Base-by-base conservation (phyloP, 306 rosid genomes). In the Malus domestica region DNA sequence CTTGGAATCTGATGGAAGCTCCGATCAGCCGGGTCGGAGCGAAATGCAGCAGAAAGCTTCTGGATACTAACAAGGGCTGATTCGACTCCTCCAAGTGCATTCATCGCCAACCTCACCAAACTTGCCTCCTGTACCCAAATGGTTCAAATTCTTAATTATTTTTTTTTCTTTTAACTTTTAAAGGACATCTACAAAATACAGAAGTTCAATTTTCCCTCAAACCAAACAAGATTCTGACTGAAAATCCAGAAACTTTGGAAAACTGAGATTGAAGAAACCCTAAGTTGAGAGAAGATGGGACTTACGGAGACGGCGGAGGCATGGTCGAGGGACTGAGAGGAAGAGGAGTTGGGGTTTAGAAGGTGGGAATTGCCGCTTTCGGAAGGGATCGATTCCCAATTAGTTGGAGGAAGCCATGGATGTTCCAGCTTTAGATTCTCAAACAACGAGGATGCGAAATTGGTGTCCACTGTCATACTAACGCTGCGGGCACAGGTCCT, bases 351-450 rank as follows among this genome's bases (percentile, higher is more conserved):
- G 61, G 86, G 76, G 29, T 45, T n/a, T 0, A 23, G 77, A 6
- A 69, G 58, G 57, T 32, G 54, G 64, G 55, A 32, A 62, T 49
- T 55, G 8, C 92, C 94, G 52, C 86, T 88, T 70, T 91, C 91
- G 22, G 81, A 87, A 78, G 89, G 80, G 32, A 86, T 84, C 35
- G 97, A 90, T 76, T 90, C 97, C 98, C 97, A 95, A 6, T 93
- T 80, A 64, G 55, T 75, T 10, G 98, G 96, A 51, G 96, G 91
- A 84, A 95, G 80, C 92, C 89, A 86, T 63, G 97, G 97, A 78
- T 81, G 89, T 51, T 94, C 87, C 14, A 92, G 22, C 84, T 86
- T 92, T 78, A 94, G 76, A 70, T 88, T 89, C 67, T 85, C 82
- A 32, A 94, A 71, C 86, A 92, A 75, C 12, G 86, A 82, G 32